Conservation (phyloP, 169 alveolate genomes). For the Plasmodium knowlesi region DNA sequence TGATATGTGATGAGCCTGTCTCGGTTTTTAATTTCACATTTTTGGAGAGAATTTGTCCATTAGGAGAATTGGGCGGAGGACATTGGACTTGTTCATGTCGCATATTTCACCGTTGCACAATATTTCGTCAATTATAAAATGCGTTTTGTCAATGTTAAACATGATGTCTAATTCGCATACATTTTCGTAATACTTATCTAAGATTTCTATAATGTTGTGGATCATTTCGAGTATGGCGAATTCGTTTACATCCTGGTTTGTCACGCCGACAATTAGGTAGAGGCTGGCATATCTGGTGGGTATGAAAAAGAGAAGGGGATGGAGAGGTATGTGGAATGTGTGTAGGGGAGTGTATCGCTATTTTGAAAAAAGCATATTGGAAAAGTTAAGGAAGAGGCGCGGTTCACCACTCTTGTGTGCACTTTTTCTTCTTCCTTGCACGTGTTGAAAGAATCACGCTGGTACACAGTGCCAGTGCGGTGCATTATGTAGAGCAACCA, state of each 20-base stretch:
- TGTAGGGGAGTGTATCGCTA: not conserved
- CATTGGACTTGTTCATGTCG: constrained; percentile 94
- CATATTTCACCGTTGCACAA: constrained; percentile 94
- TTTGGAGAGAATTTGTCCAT: constrained; percentile 31
- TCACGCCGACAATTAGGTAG: constrained; percentile 94
- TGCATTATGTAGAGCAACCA: not conserved
- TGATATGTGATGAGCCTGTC: not conserved
- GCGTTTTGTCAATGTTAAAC: constrained; percentile 98
- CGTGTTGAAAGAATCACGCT: not conserved
- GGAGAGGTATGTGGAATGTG: not conserved
- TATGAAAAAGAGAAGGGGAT: constrained; percentile 27
- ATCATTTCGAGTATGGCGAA: constrained; percentile 96
- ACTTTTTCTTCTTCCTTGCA: not conserved
- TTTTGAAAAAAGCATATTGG: not conserved
- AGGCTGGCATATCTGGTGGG: constrained; percentile 97
- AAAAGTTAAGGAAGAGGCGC: not conserved
- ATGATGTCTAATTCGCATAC: constrained; percentile 95
- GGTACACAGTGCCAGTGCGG: not conserved
- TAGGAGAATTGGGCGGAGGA: constrained; percentile 78
- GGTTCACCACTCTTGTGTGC: not conserved
- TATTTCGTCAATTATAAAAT: constrained; percentile 98
- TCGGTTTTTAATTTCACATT: constrained; percentile 9
- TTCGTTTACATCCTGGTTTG: constrained; percentile 91
- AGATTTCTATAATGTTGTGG: constrained; percentile 97
- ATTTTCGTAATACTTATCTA: constrained; percentile 97